phyloP scores from a whole-genome alignment of 2,329 filamentous ascomycete species.

The Dactylonectria estremocensis region DNA sequence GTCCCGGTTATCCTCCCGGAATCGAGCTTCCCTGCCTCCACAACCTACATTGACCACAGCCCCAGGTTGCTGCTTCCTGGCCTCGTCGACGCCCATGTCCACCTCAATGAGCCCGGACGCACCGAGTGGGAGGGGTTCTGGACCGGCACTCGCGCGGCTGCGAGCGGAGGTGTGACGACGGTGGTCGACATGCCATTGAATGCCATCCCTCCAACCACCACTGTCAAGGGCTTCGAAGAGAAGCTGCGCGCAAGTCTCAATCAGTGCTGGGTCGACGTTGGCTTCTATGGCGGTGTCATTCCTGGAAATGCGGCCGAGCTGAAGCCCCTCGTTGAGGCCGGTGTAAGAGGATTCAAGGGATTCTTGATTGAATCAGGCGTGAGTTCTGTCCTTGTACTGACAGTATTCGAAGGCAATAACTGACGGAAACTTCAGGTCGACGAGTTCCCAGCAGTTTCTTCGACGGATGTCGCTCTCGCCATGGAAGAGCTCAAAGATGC shows the following conservation, averaged over 20 bases:
- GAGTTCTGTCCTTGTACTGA: conserved; percentile 57
- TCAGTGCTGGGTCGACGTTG: conserved; percentile 99
- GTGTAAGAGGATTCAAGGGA: conserved; percentile 96
- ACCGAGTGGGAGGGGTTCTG: conserved; percentile 99
- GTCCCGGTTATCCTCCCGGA: conserved; percentile 80
- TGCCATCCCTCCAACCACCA: conserved; percentile 96
- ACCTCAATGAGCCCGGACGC: conserved; percentile 95
- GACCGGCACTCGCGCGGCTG: conserved; percentile 93
- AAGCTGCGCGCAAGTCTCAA: conserved; percentile 88
- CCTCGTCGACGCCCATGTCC: conserved; percentile 96
- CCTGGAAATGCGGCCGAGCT: conserved; percentile 89
- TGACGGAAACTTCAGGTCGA: conserved; percentile 75
- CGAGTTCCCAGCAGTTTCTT: conserved; percentile 93
- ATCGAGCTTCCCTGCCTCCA: conserved; percentile 80
- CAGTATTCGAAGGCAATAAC: conserved; percentile 2
- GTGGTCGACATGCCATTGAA: conserved; percentile 99
- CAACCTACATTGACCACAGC: conserved; percentile 86
- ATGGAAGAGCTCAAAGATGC: conserved; percentile 86
- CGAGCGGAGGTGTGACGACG: conserved; percentile 95
- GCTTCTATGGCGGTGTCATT: conserved; percentile 95
- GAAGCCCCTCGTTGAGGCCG: conserved; percentile 84
- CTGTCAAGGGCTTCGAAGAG: conserved; percentile 83
- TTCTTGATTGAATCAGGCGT: conserved; percentile 98
- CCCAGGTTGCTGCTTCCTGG: conserved; percentile 90
- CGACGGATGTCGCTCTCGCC: conserved; percentile 82